Base-by-base conservation (phyloP, 2,329 filamentous ascomycete species). In the Hirsutella minnesotensis region DNA sequence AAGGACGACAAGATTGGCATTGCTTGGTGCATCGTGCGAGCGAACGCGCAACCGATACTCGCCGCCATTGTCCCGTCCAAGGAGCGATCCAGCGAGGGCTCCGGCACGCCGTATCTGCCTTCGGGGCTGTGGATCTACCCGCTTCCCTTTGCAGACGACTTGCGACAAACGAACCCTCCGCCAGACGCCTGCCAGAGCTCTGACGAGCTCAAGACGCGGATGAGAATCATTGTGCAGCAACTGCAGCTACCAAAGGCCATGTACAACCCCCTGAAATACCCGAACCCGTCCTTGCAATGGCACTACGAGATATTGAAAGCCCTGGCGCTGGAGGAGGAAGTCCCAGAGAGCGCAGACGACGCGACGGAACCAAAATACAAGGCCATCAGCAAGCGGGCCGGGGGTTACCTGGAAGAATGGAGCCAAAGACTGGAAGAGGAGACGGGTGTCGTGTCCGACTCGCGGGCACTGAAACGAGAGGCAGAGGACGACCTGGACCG, bases 281-380 rank as follows among this genome's bases (percentile, higher is more conserved):
- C 92, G 0, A 98, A 98, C 48, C 88, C 89, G 9, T 76, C 85
- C 9, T 70, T 98, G 20, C 92, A 98, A 64, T 98, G 90, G 89
- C 92, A 96, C 65, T 98, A 96, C 68, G 82, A 79, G 47, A 94
- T 98, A 38, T 68, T 98, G 1, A 92, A 98, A 63, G 83, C 86
- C 7, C 73, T 95, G 44, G 92, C 92, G 0, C 70, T 98, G 1
- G 89, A 95, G 30, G 92, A 98, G 58, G 89, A 95, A 51, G 66
- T 94, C 1, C 89, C 89, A 0, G 81, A 84, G 18, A 75, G 81
- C 40, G 64, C 64, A 2, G 70, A 77, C 13, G 92, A 98, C 56
- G 81, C 83, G 49, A 96, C 92, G 0, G 59, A 86, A 13, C 92
- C 92, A 2, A 86, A 84, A 53, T 88, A 82, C 62, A 82, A 77